These are phyloP conservation scores for Ophiostoma himal-ulmi DNA, from an alignment of 2,329 filamentous ascomycete species.

Conservation along the genomic window DNA sequence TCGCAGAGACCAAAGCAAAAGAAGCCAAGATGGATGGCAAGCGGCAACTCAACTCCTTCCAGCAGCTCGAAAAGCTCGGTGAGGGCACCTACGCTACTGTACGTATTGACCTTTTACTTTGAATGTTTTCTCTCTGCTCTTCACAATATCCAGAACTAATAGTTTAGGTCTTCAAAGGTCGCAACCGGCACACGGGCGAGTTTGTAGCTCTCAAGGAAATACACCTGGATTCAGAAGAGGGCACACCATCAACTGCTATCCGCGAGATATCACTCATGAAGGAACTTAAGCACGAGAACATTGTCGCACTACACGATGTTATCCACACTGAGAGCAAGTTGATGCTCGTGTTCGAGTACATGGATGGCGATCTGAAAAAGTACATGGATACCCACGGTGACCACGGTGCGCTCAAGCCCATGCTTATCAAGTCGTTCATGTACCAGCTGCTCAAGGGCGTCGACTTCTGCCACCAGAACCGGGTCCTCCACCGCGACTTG, in stretches of 20 bases:
- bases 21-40: constrained; percentile 72
- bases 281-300: constrained; percentile 97
- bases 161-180: constrained; percentile 89
- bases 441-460: constrained; percentile 93
- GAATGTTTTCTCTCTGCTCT: not conserved
- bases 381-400: constrained; percentile 96
- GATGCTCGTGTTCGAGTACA: constrained; percentile 98
- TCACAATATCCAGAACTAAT: not conserved
- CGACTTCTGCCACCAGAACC: constrained; percentile 95
- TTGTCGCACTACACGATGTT: constrained; percentile 94
- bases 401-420: constrained; percentile 77
- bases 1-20: constrained; percentile 19
- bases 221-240: constrained; percentile 96
- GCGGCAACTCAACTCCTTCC: constrained; percentile 91
- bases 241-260: constrained; percentile 93
- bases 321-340: constrained; percentile 99
- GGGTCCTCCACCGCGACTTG: constrained; percentile 88
- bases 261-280: constrained; percentile 99
- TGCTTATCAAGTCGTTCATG: constrained; percentile 98
- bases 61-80: constrained; percentile 97
- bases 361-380: constrained; percentile 97
- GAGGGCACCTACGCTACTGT: constrained; percentile 98
- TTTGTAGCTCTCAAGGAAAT: constrained; percentile 97
- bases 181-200: constrained; percentile 93
- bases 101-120: constrained; percentile 35